These are phyloP conservation scores for Wolfiporia cocos DNA, from an alignment of 1,284 basidiomycete species.

Conservation along the genomic window DNA sequence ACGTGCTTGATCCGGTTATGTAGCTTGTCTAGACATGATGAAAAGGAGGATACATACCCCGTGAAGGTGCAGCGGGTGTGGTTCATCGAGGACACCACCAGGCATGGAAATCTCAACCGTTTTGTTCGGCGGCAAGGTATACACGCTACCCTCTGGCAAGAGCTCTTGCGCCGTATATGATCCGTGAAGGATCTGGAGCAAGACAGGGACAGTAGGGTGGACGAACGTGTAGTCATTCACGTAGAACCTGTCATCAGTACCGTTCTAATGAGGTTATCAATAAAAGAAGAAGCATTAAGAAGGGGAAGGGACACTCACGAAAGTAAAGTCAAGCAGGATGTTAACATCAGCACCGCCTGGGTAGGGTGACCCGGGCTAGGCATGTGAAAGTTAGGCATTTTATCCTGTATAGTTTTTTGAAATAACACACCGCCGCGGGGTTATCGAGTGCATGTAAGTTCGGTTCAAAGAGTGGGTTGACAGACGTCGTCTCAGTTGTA, in stretches of 20 bases:
- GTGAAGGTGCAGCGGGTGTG: conserved; percentile 37
- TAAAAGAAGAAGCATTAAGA: too few species aligned
- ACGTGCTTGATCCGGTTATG: conserved; percentile 11
- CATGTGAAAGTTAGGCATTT: too few species aligned
- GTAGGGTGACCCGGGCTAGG: conserved; percentile 22
- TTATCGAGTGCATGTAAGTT: conserved; percentile 16
- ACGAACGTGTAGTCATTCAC: conserved; percentile 24
- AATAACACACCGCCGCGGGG: conserved; percentile 11
- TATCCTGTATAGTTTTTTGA: too few species aligned
- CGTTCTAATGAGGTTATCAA: conserved; percentile 1
- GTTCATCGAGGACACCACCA: conserved; percentile 22
- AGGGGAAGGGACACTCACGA: conserved; percentile 19
- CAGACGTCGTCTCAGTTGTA: conserved; percentile 12
- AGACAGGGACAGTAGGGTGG: conserved; percentile 26
- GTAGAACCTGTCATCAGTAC: conserved; percentile 15
- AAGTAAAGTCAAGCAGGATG: conserved; percentile 19
- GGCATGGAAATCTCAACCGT: conserved; percentile 32
- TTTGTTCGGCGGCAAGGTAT: conserved; percentile 23
- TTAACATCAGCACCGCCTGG: conserved; percentile 24
- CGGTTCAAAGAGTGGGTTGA: conserved; percentile 21
- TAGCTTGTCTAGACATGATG: too few species aligned
- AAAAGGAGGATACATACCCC: conserved; percentile 24
- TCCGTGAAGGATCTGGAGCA: conserved; percentile 33
- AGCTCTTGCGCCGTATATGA: conserved; percentile 23
- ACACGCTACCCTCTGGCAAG: conserved; percentile 28